phyloP scores from a whole-genome alignment of 805 yeast genomes.

The Saturnispora sanitii region DNA sequence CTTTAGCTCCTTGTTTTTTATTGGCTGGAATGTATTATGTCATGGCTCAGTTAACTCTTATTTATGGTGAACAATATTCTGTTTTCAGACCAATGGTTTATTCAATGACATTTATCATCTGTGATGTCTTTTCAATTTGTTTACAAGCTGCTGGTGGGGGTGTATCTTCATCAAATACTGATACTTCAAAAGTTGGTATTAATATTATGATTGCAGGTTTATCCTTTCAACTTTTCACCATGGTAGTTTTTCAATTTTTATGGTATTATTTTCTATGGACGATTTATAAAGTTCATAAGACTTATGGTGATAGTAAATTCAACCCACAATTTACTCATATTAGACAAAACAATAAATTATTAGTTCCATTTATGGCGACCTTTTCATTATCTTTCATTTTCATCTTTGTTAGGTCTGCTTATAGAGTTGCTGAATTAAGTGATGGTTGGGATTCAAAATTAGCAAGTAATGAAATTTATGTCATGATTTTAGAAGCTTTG shows the following conservation, averaged over 20 bases:
- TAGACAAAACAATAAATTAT: slow-evolving; percentile 18
- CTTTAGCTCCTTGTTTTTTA: slow-evolving; percentile 67
- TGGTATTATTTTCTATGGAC: slow-evolving; percentile 36
- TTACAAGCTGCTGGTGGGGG: slow-evolving; percentile 71
- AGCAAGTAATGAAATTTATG: slow-evolving; percentile 47
- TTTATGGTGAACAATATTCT: slow-evolving; percentile 47
- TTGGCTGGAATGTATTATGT: slow-evolving; percentile 71
- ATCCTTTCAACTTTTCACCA: slow-evolving; percentile 58
- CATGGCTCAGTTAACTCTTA: slow-evolving; percentile 48
- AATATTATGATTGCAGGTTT: slow-evolving; percentile 67
- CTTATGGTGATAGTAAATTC: slow-evolving; percentile 24
- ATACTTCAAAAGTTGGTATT: slow-evolving; percentile 11
- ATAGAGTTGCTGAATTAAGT: slow-evolving; percentile 61
- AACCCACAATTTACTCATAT: slow-evolving; percentile 26
- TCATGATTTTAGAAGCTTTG: slow-evolving; percentile 49
- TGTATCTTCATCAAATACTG: slow-evolving; percentile 22
- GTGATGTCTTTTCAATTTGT: slow-evolving; percentile 50
- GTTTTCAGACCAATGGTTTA: slow-evolving; percentile 40
- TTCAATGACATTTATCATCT: slow-evolving; percentile 47
- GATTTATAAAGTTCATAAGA: slow-evolving; percentile 21
- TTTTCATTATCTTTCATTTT: slow-evolving; percentile 13
- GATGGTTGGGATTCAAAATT: slow-evolving; percentile 66
- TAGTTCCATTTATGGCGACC: neutral
- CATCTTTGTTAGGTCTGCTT: slow-evolving; percentile 58
- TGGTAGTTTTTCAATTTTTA: slow-evolving; percentile 46